These are phyloP conservation scores for Castanea sativa DNA, from an alignment of 306 rosid species.

Conservation along the genomic window DNA sequence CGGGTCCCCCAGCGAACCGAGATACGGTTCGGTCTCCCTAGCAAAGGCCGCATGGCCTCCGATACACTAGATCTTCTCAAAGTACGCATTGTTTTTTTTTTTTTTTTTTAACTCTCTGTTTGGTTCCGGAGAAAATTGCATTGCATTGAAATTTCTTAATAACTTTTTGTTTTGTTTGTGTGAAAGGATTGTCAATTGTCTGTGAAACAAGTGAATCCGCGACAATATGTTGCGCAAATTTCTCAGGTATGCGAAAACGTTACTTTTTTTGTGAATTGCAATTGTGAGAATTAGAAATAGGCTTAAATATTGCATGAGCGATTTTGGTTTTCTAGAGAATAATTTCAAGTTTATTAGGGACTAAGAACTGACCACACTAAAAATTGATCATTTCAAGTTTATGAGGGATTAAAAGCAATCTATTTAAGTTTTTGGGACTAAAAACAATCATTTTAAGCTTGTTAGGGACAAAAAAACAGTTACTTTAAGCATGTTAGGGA, in stretches of 20 bases:
- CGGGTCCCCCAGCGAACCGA: constrained; percentile 30
- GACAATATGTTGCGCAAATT: constrained; percentile 83
- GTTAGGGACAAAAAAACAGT: too few relatives aligned
- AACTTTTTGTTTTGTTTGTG: background rate
- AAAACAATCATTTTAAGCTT: too few relatives aligned
- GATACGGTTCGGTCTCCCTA: constrained; percentile 84
- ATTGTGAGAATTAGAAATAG: too few relatives aligned
- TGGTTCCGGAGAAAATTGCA: background rate
- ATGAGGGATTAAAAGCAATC: too few relatives aligned
- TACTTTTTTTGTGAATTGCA: too few relatives aligned
- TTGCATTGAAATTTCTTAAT: background rate
- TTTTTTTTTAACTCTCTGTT: background rate
- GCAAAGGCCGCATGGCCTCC: constrained; percentile 88
- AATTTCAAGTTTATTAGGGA: too few relatives aligned
- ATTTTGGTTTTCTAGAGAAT: too few relatives aligned
- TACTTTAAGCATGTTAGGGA: too few relatives aligned
- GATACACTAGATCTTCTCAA: constrained; percentile 86
- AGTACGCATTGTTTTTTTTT: constrained; percentile 26
- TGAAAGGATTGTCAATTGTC: constrained; percentile 78
- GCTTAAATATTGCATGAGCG: too few relatives aligned
- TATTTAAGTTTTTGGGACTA: too few relatives aligned
- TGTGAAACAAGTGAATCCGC: constrained; percentile 83
- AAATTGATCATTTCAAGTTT: too few relatives aligned
- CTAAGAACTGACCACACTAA: too few relatives aligned
- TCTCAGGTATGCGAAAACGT: constrained; percentile 53